phyloP scores from a whole-genome alignment of 345 rosid species.

The Toxicodendron radicans region DNA sequence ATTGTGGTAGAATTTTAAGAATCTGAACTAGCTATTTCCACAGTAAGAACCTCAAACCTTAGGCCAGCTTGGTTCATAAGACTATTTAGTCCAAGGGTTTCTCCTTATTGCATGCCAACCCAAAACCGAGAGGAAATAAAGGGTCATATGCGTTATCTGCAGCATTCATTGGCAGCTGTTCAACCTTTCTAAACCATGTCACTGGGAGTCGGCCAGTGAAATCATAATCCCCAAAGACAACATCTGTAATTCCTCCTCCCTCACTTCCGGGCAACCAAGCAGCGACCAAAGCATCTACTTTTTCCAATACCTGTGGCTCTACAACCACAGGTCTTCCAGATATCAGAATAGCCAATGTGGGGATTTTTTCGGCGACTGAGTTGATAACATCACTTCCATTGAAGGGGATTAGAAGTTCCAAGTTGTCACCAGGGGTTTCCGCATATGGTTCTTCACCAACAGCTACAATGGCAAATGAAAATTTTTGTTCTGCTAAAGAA shows the following conservation, averaged over 20 bases:
- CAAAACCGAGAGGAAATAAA: slow-evolving; percentile 70
- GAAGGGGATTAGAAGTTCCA: slow-evolving; percentile 59
- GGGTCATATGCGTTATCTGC: slow-evolving; percentile 54
- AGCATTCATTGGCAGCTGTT: slow-evolving; percentile 52
- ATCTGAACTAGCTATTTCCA: neutral
- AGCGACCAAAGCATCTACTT: slow-evolving; percentile 65
- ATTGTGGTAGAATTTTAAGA: neutral
- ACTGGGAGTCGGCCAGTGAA: slow-evolving; percentile 67
- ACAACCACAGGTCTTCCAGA: slow-evolving; percentile 78
- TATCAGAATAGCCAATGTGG: slow-evolving; percentile 61
- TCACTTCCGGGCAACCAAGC: slow-evolving; percentile 95
- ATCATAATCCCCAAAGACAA: slow-evolving; percentile 62
- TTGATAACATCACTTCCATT: slow-evolving; percentile 53
- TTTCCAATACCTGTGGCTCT: slow-evolving; percentile 55
- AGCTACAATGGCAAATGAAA: slow-evolving; percentile 68
- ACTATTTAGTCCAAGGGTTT: slow-evolving; percentile 17
- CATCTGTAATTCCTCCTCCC: slow-evolving; percentile 67
- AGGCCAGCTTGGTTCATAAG: slow-evolving; percentile 16
- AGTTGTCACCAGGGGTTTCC: slow-evolving; percentile 61
- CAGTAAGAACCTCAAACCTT: neutral
- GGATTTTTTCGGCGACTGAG: slow-evolving; percentile 53
- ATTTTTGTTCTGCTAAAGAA: slow-evolving; percentile 42
- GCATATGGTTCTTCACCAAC: slow-evolving; percentile 85
- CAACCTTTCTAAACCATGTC: slow-evolving; percentile 62
- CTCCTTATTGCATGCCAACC: slow-evolving; percentile 34